phyloP scores from a whole-genome alignment of 345 rosid species.

The Turritis glabra region DNA sequence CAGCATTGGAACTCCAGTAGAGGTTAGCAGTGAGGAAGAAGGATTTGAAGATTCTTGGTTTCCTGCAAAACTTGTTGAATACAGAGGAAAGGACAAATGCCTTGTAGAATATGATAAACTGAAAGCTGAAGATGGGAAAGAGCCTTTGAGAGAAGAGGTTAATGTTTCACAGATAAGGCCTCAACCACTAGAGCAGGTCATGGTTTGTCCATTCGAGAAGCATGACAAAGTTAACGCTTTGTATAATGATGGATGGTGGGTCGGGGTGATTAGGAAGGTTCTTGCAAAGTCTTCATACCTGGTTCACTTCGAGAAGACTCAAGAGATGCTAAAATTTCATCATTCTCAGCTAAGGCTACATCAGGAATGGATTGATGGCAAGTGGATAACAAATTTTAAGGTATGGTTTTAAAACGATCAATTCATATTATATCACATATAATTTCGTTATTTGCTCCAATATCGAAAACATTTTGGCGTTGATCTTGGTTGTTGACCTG shows the following conservation, averaged over 20 bases:
- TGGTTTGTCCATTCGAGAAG: constrained; percentile 46
- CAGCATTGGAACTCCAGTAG: constrained; percentile 46
- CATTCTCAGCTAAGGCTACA: constrained; percentile 67
- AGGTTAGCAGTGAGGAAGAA: constrained; percentile 81
- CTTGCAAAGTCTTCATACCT: constrained; percentile 46
- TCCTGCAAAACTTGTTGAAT: constrained; percentile 56
- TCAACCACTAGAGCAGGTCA: constrained; percentile 48
- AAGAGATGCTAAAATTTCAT: constrained; percentile 55
- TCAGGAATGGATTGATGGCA: constrained; percentile 79
- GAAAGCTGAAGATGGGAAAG: constrained; percentile 70
- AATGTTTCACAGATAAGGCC: constrained; percentile 63
- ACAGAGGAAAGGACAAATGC: constrained; percentile 50
- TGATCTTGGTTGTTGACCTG: neutral
- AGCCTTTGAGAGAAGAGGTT: constrained; percentile 64
- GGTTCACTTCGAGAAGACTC: constrained; percentile 53
- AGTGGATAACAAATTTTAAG: constrained; percentile 58
- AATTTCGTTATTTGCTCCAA: neutral
- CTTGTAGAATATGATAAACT: constrained; percentile 58
- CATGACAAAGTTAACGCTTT: constrained; percentile 78
- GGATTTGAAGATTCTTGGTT: constrained; percentile 93
- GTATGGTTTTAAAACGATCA: constrained; percentile 31
- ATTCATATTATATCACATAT: constrained; percentile 7
- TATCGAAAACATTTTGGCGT: neutral
- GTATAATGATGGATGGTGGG: constrained; percentile 92
- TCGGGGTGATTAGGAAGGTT: constrained; percentile 62